Evolutionary conservation across 148 eudicot species (phyloP).

Genomic region (Camellia lanceoleosa): DNA sequence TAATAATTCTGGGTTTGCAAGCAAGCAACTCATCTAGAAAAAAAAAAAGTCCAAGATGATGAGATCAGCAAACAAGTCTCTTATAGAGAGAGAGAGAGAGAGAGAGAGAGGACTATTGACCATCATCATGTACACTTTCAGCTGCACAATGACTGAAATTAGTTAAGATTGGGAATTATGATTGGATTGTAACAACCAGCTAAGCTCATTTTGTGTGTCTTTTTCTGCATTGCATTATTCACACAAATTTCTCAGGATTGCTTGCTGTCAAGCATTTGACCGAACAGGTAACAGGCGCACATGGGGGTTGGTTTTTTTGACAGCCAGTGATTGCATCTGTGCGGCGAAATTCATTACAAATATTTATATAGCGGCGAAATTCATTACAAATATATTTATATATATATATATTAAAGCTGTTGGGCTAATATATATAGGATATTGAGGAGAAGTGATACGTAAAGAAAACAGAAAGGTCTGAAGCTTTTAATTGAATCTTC

Average conservation of each 20-base stretch:
- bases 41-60: background rate
- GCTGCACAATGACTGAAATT: constrained; percentile 1
- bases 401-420: background rate
- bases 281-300: constrained; percentile 57
- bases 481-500: background rate
- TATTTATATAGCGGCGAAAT: too few species aligned
- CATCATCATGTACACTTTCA: background rate
- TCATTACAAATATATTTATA: too few species aligned
- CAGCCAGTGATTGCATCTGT: constrained; percentile 13
- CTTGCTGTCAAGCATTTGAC: constrained; percentile 38
- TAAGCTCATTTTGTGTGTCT: background rate
- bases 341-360: too few species aligned
- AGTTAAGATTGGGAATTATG: constrained; percentile 25
- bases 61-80: background rate
- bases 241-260: background rate
- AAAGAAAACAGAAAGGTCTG: background rate
- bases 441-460: background rate
- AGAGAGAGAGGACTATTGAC: background rate
- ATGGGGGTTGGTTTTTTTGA: constrained; percentile 31
- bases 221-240: background rate
- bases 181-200: constrained; percentile 4
- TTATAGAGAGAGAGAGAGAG: background rate
- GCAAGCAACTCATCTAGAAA: background rate
- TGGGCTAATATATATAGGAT: background rate
- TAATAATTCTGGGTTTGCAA: constrained; percentile 3